Base-by-base conservation (phyloP, 2,329 filamentous ascomycete genomes). In the Gnomoniopsis sp. region DNA sequence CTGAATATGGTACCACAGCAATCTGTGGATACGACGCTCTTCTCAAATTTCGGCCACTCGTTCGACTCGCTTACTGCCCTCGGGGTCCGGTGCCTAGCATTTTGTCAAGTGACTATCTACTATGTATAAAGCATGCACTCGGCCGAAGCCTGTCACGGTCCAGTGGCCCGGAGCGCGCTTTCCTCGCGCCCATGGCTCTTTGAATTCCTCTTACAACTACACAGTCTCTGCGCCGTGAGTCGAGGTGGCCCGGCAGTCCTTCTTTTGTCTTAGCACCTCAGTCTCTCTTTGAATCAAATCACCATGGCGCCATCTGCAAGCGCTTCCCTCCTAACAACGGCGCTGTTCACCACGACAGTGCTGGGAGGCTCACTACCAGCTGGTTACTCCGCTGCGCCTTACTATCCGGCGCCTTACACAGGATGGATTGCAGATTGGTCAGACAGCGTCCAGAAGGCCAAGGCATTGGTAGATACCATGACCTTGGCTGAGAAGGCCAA, bases 401-500 rank as follows among this genome's bases (percentile, higher is more conserved):
- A 88, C 70, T 92, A 91, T 69, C 89, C 89, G 21, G 77, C 88
- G 10, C 89, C 88, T 0, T 82, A 85, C 53, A 88, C 88, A 52
- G 90, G 89, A 43, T 92, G 89, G 86, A 74, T 81, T 0, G 73
- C 80, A 6, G 82, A 83, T 58, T 93, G 90, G 90, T 76, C 76
- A 22, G 82, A 82, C 19, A 88, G 88, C 65, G 93, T 92, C 68
- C 75, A 75, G 54, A 91, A 89, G 66, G 90, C 90, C 1, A 79
- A 85, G 58, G 72, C 77, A 3, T 71, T 93, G 15, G 89, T 93
- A 17, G 82, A 84, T 55, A 82, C 85, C 50, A 90, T 93, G 89
- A 93, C 89, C 0, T 72, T 93, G 57, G 89, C 88, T 2, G 90
- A 93, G 70, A 93, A 93, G 74, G 87, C 88, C 3, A 93, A 92